These are phyloP conservation scores for Ogataea trehalophila DNA, from an alignment of 805 yeast species.

Conservation along the genomic window DNA sequence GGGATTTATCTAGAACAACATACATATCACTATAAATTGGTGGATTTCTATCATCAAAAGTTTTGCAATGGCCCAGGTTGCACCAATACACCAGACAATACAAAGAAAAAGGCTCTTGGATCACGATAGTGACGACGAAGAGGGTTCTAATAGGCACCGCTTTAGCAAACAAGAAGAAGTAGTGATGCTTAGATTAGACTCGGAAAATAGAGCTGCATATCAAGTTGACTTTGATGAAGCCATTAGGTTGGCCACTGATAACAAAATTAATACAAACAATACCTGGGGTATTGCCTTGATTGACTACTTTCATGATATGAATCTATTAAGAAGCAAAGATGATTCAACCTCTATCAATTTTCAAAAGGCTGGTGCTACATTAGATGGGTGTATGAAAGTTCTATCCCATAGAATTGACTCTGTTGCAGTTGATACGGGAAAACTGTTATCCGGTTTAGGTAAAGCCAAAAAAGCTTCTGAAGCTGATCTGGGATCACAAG, in stretches of 20 bases:
- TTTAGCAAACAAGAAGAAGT: neutral
- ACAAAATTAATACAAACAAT: slow-evolving; percentile 44
- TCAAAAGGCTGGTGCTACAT: slow-evolving; percentile 39
- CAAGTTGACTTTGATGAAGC: slow-evolving; percentile 21
- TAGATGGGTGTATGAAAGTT: slow-evolving; percentile 51
- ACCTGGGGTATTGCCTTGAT: slow-evolving; percentile 48
- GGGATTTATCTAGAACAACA: no score
- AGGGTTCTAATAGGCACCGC: neutral
- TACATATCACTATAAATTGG: no score
- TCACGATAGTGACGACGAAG: slow-evolving; percentile 1
- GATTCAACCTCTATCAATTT: slow-evolving; percentile 41
- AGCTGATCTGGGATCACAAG: slow-evolving; percentile 15
- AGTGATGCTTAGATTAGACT: neutral
- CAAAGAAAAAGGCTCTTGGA: slow-evolving; percentile 5
- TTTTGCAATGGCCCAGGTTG: no score
- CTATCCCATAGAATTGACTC: slow-evolving; percentile 46
- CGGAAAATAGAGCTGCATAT: slow-evolving; percentile 7
- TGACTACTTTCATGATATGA: slow-evolving; percentile 49
- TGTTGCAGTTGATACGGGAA: slow-evolving; percentile 27
- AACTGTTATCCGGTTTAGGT: slow-evolving; percentile 64
- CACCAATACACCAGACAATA: neutral
- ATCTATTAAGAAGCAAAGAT: slow-evolving; percentile 36
- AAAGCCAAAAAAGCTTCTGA: slow-evolving; percentile 25
- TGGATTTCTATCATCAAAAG: no score
- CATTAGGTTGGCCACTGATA: slow-evolving; percentile 23